Percentiles rank a stretch among this genome's conserved stretches.
phyloP scores from a whole-genome alignment of 2,329 filamentous ascomycete genomes.

The Clarireedia monteithiana region DNA sequence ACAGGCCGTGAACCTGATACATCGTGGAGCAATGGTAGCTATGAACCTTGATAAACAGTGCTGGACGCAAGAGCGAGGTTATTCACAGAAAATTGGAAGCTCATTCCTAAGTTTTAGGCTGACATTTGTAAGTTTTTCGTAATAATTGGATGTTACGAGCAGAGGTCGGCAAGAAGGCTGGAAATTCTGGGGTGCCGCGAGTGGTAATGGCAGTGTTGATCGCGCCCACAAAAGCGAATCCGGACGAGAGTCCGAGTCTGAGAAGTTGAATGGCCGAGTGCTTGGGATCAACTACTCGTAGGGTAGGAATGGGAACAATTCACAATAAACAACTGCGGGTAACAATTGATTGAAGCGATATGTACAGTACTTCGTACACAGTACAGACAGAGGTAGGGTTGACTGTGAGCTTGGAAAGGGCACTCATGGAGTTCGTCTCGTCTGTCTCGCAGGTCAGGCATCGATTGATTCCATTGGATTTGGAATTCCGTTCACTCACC shows the following conservation, averaged over 20 bases:
- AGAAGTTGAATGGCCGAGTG: no score
- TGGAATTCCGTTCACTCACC: background rate
- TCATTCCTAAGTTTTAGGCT: conserved; percentile 4
- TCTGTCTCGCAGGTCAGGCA: background rate
- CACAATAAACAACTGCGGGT: no score
- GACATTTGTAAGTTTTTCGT: background rate
- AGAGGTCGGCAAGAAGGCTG: background rate
- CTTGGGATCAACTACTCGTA: no score
- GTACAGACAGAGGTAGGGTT: no score
- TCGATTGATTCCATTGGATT: conserved; percentile 4
- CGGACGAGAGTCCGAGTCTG: no score
- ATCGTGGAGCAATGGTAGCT: conserved; percentile 5
- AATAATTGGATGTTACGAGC: background rate
- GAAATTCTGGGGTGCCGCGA: background rate
- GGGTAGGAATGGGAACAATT: no score
- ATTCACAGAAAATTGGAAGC: conserved; percentile 3
- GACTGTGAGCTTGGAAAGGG: background rate
- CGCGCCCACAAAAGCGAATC: background rate
- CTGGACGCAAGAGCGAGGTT: background rate
- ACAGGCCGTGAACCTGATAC: background rate
- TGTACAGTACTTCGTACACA: no score
- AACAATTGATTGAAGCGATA: no score
- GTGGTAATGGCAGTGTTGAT: background rate
- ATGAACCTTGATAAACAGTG: background rate
- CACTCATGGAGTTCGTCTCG: background rate